Evolutionary conservation across 331 rosid species (phyloP).

Genomic region (Quercus tomentella): DNA sequence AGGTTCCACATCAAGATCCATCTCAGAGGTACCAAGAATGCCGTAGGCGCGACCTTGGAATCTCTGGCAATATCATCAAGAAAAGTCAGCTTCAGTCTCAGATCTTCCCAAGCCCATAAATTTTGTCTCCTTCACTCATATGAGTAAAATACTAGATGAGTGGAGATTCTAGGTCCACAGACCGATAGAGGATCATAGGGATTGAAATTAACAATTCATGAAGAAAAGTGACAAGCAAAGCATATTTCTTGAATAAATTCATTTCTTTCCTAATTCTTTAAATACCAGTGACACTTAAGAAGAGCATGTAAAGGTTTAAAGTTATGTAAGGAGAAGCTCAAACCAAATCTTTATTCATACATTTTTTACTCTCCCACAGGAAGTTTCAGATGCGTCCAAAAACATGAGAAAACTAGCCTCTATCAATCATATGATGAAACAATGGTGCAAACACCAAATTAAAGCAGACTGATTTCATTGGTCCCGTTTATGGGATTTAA

Average conservation of each 20-base stretch:
- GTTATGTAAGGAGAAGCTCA: background rate
- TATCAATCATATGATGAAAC: background rate
- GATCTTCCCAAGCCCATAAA: conserved; percentile 15
- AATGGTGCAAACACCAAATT: too few relatives aligned
- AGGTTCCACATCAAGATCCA: conserved; percentile 85
- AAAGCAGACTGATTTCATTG: too few relatives aligned
- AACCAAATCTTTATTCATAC: background rate
- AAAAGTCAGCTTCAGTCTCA: conserved; percentile 14
- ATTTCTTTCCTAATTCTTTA: background rate
- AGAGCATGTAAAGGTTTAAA: background rate
- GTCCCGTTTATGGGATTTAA: too few relatives aligned
- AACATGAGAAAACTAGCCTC: background rate
- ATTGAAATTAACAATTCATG: background rate
- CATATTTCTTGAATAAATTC: background rate
- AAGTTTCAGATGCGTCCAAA: background rate
- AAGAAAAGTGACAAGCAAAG: background rate
- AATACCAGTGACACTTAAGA: background rate
- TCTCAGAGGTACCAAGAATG: conserved; percentile 76
- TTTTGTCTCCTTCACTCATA: conserved; percentile 4
- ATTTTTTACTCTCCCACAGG: background rate
- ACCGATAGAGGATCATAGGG: background rate
- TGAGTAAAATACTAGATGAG: background rate
- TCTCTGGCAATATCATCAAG: conserved; percentile 55
- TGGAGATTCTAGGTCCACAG: background rate
- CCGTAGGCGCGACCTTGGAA: conserved; percentile 95